Percentiles rank a stretch among this genome's conserved stretches.
phyloP scores from a whole-genome alignment of 495 filamentous ascomycete genomes.

The Niebla homalea region DNA sequence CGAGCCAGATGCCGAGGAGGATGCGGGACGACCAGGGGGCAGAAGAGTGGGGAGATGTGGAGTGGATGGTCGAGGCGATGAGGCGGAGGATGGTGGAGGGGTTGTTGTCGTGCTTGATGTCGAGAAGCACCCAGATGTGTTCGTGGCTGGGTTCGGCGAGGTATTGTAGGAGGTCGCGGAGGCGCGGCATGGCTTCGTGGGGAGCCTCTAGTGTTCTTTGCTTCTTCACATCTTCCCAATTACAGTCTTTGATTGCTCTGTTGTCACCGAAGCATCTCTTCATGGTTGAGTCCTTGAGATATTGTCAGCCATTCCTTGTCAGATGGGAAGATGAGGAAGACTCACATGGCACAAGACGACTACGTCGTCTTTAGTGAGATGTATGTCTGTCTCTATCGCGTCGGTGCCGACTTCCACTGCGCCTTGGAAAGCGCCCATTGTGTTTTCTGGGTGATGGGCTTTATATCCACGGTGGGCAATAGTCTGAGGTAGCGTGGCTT shows the following conservation, averaged over 20 bases:
- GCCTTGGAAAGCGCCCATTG: conserved; percentile 59
- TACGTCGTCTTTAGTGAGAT: conserved; percentile 67
- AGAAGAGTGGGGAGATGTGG: conserved; percentile 28
- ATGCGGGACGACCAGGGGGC: conserved; percentile 58
- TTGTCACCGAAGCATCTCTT: conserved; percentile 67
- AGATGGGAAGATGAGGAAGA: background rate
- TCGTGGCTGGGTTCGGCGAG: conserved; percentile 46
- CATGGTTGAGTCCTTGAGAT: conserved; percentile 51
- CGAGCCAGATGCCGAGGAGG: conserved; percentile 66
- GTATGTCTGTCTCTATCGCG: conserved; percentile 80
- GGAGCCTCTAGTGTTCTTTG: conserved; percentile 55
- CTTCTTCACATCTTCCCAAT: conserved; percentile 56
- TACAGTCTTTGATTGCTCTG: conserved; percentile 57
- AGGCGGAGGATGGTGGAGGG: conserved; percentile 52
- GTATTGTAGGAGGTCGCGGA: conserved; percentile 64
- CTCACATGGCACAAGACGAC: conserved; percentile 75
- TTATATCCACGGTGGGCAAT: conserved; percentile 86
- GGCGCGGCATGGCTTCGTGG: conserved; percentile 54
- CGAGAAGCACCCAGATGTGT: conserved; percentile 67
- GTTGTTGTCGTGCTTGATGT: conserved; percentile 75
- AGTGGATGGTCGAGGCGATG: conserved; percentile 46
- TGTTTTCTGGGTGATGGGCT: conserved; percentile 70
- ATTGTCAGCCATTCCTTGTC: background rate
- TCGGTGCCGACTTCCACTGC: conserved; percentile 63
- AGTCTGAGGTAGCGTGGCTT: conserved; percentile 44